These are phyloP conservation scores for Pyrus communis DNA, from an alignment of 306 rosid species.

Conservation along the genomic window DNA sequence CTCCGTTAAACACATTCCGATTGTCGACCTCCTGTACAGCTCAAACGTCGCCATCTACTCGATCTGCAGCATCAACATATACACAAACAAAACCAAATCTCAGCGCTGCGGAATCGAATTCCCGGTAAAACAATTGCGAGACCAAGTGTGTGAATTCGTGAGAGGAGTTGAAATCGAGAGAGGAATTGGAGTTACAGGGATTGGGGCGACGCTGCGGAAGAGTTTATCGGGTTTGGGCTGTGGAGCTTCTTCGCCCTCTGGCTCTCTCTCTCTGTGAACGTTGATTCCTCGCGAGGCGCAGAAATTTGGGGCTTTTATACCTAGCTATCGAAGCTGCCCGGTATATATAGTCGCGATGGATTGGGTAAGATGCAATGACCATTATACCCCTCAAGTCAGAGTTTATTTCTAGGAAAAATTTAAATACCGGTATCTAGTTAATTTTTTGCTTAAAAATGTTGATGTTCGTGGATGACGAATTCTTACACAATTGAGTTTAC, in stretches of 20 bases:
- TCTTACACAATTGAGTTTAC: too few species aligned
- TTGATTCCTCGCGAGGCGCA: constrained; percentile 41
- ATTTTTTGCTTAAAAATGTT: too few species aligned
- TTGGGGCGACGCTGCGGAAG: constrained; percentile 16
- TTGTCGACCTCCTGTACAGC: constrained; percentile 82
- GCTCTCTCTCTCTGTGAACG: constrained; percentile 17
- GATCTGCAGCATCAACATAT: constrained; percentile 33
- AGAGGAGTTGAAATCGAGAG: not conserved
- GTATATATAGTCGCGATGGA: constrained; percentile 51
- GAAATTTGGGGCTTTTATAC: constrained; percentile 76
- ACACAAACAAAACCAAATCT: not conserved
- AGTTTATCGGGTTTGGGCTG: not conserved
- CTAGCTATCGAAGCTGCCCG: constrained; percentile 55
- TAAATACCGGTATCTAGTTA: too few species aligned
- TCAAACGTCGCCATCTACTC: constrained; percentile 80
- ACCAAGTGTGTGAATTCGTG: not conserved
- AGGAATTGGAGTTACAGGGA: constrained; percentile 3
- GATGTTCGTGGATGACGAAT: too few species aligned
- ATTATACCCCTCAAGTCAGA: constrained; percentile 11
- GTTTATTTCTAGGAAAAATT: too few species aligned
- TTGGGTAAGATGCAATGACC: constrained; percentile 9
- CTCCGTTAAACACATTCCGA: constrained; percentile 84
- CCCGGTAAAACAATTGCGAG: not conserved
- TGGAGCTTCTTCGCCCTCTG: not conserved
- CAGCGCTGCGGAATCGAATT: not conserved